Evolutionary conservation across 495 filamentous ascomycete species (phyloP), one percentile per base, ranked within the genome.

Genomic region (Chaetomium tenue): DNA sequence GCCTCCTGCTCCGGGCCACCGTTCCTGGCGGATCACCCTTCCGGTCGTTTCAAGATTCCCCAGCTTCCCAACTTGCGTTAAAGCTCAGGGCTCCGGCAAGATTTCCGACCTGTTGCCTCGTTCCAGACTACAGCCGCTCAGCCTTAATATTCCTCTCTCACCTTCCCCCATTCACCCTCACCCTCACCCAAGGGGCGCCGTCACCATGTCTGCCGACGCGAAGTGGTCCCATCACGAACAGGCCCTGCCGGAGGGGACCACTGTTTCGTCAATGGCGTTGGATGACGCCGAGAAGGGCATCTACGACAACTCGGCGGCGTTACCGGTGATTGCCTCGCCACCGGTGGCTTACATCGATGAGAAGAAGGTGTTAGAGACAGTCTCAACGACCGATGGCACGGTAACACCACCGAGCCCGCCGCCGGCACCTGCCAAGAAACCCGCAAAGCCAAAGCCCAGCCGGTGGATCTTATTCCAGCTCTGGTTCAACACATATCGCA

Each of bases 401-500:
- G 50, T 75, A 64, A 73, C 77, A 39, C 58, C 64, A 26, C 61
- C 22, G 51, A 3, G 59, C 26, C 65, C 33, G 63, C 52, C 52
- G 13, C 51, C 52, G 28, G 28, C 42, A 5, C 20, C 58, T 39
- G 22, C 67, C 0, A 63, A 60, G 50, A 59, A 58, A 47, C 22
- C 70, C 12, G 47, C 63, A 33, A 68, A 65, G 42, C 63, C 58
- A 22, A 75, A 75, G 47, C 54, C 70, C 39, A 76, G 68, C 63
- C 66, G 71, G 63, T 77, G 73, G 74, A 74, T 78, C 37, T 68
- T 76, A 9, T 75, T 78, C 61, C 52, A 66, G n/a, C 70, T 80
- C 50, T 80, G 77, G 77, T 78, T 77, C 76, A 80, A 78, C 71
- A 78, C 77, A 40, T 80, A 80, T 63, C 72, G 74, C 23, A 80